phyloP scores from a whole-genome alignment of 208 protist genomes.

The Pavlovales sp. region DNA sequence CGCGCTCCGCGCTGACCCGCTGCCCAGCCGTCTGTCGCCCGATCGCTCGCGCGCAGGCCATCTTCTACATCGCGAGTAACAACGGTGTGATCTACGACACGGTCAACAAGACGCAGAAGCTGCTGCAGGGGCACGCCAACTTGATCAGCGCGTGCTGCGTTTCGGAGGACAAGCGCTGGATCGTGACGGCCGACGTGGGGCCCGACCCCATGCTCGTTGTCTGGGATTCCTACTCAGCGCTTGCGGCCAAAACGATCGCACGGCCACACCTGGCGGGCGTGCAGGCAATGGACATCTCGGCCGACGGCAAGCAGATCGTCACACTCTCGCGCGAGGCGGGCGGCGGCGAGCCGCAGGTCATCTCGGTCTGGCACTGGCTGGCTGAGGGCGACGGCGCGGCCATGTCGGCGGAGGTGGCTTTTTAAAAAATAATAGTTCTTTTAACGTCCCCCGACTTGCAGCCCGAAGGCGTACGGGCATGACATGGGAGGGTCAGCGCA shows the following conservation, averaged over 20 bases:
- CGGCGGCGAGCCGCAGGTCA: conserved; percentile 69
- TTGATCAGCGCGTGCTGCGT: conserved; percentile 62
- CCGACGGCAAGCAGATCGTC: conserved; percentile 77
- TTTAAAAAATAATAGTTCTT: no score
- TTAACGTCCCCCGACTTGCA: no score
- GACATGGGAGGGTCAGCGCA: no score
- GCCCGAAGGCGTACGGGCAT: no score
- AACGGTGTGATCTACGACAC: conserved; percentile 82
- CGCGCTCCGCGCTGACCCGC: no score
- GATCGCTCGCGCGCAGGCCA: conserved; percentile 58
- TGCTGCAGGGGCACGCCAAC: conserved; percentile 78
- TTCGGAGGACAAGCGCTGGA: conserved; percentile 74
- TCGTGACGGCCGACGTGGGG: conserved; percentile 82
- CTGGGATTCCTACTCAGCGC: conserved; percentile 77
- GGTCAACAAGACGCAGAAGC: conserved; percentile 73
- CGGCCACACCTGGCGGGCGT: conserved; percentile 74
- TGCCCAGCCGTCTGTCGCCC: no score
- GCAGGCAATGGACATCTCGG: conserved; percentile 76
- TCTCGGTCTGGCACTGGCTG: conserved; percentile 85
- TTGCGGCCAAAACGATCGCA: conserved; percentile 72
- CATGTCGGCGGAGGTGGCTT: conserved; percentile 65
- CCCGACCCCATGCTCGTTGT: conserved; percentile 81
- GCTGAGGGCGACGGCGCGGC: conserved; percentile 2
- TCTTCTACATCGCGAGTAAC: conserved; percentile 83
- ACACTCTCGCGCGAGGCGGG: conserved; percentile 67